phyloP scores from a whole-genome alignment of 2,329 filamentous ascomycete genomes.

The Neonectria hederae region DNA sequence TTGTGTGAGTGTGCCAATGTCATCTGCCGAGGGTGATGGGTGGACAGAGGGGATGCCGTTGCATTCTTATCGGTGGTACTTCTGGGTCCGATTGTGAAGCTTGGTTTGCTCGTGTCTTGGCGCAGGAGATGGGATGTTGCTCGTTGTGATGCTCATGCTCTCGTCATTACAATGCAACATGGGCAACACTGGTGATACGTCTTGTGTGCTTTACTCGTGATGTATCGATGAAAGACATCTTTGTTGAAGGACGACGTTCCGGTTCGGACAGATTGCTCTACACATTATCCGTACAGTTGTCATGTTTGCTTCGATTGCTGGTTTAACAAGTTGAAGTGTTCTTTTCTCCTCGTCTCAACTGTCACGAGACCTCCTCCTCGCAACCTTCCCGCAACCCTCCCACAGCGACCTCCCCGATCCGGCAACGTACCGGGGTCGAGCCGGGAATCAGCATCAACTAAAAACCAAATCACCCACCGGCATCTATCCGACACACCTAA shows the following conservation, averaged over 20 bases:
- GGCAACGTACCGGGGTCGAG: neutral
- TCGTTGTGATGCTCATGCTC: neutral
- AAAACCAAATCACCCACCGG: neutral
- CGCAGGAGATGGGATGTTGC: conserved; percentile 1
- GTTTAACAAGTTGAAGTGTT: neutral
- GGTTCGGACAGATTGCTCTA: neutral
- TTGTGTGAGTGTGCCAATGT: conserved; percentile 8
- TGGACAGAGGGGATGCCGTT: conserved; percentile 4
- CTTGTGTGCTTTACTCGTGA: neutral
- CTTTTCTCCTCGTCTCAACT: neutral
- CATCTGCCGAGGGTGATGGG: conserved; percentile 8
- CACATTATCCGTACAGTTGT: neutral
- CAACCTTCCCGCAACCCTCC: neutral
- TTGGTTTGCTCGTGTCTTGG: conserved; percentile 11
- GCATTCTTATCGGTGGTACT: conserved; percentile 10
- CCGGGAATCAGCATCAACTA: neutral
- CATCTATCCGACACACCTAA: neutral
- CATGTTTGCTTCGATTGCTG: neutral
- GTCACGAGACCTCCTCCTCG: neutral
- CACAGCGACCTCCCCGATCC: neutral
- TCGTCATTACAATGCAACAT: neutral
- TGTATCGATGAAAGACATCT: neutral
- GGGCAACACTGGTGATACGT: neutral
- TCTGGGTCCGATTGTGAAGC: conserved; percentile 2
- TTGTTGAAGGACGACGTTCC: neutral